Conservation (phyloP, 192 early-diverging fungal species). For the Podila minutissima region DNA sequence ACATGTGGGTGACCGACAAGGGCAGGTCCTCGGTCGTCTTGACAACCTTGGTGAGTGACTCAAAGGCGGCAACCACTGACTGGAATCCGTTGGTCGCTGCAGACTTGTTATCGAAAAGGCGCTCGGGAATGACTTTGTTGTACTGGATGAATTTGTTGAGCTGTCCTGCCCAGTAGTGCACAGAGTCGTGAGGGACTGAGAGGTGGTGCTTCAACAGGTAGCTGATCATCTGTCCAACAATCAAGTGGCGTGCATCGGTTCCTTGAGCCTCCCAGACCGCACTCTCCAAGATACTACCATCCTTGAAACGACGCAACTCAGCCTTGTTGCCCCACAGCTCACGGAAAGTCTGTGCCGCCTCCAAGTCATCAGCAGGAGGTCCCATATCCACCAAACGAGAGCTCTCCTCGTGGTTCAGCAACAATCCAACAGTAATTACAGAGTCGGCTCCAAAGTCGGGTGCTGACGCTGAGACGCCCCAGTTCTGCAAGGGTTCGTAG, state of each 20-base stretch:
- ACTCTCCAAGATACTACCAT: slow-evolving; percentile 90
- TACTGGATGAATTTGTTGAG: slow-evolving; percentile 69
- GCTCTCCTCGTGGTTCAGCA: slow-evolving; percentile 74
- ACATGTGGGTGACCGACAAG: slow-evolving; percentile 67
- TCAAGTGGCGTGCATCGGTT: slow-evolving; percentile 71
- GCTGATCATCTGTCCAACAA: slow-evolving; percentile 83
- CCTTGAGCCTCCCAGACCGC: slow-evolving; percentile 80
- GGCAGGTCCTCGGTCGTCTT: slow-evolving; percentile 73
- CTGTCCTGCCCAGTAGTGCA: slow-evolving; percentile 74
- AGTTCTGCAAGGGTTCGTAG: slow-evolving; percentile 47
- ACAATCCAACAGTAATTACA: slow-evolving; percentile 72
- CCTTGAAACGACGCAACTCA: slow-evolving; percentile 93
- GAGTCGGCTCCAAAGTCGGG: slow-evolving; percentile 37
- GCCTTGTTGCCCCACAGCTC: slow-evolving; percentile 90
- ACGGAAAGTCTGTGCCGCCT: slow-evolving; percentile 73
- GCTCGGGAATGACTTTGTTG: slow-evolving; percentile 57
- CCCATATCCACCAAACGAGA: slow-evolving; percentile 87
- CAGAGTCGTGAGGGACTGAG: slow-evolving; percentile 54
- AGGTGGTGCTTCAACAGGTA: slow-evolving; percentile 85
- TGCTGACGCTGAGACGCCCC: slow-evolving; percentile 46
- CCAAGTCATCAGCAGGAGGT: slow-evolving; percentile 80
- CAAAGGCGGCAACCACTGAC: slow-evolving; percentile 70
- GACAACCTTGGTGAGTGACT: slow-evolving; percentile 70
- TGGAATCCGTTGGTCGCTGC: slow-evolving; percentile 67
- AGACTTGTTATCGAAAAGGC: slow-evolving; percentile 53